Evolutionary conservation across 2,329 filamentous ascomycete species (phyloP), one percentile per base, ranked within the genome.

Genomic region (Alternaria panax): DNA sequence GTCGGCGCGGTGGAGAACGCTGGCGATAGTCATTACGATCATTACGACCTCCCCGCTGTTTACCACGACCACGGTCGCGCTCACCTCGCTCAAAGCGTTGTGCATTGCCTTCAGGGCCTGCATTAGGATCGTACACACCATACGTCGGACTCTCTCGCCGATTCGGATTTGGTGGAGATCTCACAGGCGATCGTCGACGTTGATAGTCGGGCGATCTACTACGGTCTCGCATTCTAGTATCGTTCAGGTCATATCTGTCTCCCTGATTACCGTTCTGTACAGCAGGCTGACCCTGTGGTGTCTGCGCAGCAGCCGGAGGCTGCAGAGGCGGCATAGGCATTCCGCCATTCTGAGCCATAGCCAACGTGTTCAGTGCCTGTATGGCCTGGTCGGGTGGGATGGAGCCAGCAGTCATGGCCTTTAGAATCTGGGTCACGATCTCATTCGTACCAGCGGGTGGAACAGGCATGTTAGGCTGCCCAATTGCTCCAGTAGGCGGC

Each of bases 1-100:
- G 74, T 59, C 86, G 87, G 70, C 88, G 87, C 55, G 87, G 84
- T 45, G 93, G 93, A 72, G 91, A 96, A 73, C 95, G 92, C 76
- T 97, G 93, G 65, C 94, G 91, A 80, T 96, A 97, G 38, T 93
- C 76, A 75, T 71, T 74, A 64, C 73, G 76, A 52, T 93, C 75
- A 73, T 71, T 74, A 54, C 74, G 76, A 55, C 70, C 71, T 56
- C 81, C 79, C 55, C 83, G 70, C 43, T 71, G 68, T 62, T 71
- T 80, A 73, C 82, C 80, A 59, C 81, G 80, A 65, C 82, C 88
- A 54, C 84, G 81, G 59, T 83, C 85, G 61, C 87, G 84, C 40
- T 85, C 84, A 59, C 83, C 83, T 53, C 84, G 83, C 50, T 86
- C 83, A 68, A 68, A 54, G 50, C 69, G 84, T 63, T 88, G 84